Conservation (phyloP, 257 asterid genomes). For the Agastache rugosa region DNA sequence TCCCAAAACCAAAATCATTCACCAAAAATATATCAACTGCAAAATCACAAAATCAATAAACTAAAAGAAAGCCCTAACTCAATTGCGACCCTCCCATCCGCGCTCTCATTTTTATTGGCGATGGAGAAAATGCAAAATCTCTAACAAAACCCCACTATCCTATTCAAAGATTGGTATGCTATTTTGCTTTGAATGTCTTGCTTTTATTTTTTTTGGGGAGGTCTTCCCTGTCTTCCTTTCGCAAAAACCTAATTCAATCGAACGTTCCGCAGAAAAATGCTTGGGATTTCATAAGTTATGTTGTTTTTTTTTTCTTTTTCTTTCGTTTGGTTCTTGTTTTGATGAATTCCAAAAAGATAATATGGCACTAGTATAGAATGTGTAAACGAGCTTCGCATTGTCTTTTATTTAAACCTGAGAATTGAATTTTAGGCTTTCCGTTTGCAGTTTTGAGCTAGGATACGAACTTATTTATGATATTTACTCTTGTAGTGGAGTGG, state of each 20-base stretch:
- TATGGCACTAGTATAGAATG: conserved; percentile 3
- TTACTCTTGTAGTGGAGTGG: conserved; percentile 3
- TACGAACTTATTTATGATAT: conserved; percentile 14
- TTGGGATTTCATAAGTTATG: background rate
- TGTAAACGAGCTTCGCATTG: conserved; percentile 8
- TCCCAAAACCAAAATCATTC: background rate
- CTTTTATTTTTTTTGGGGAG: background rate
- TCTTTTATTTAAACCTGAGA: background rate
- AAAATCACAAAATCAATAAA: background rate
- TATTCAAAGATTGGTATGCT: conserved; percentile 27
- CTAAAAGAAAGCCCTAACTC: conserved; percentile 34
- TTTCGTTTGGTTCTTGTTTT: background rate
- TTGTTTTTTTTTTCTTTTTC: background rate
- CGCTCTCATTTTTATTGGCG: background rate
- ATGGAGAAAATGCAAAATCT: conserved; percentile 37
- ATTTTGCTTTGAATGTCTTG: conserved; percentile 6
- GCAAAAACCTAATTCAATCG: conserved; percentile 29
- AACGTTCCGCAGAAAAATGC: conserved; percentile 22
- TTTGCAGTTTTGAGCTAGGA: conserved; percentile 31
- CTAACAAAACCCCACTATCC: conserved; percentile 19
- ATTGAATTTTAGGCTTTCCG: background rate
- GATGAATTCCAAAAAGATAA: conserved; percentile 1
- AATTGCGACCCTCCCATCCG: conserved; percentile 18
- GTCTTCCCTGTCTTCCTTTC: background rate
- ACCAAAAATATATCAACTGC: background rate